Evolutionary conservation across 805 yeast genomes (phyloP).

Genomic region (Schwanniomyces polymorphus): DNA sequence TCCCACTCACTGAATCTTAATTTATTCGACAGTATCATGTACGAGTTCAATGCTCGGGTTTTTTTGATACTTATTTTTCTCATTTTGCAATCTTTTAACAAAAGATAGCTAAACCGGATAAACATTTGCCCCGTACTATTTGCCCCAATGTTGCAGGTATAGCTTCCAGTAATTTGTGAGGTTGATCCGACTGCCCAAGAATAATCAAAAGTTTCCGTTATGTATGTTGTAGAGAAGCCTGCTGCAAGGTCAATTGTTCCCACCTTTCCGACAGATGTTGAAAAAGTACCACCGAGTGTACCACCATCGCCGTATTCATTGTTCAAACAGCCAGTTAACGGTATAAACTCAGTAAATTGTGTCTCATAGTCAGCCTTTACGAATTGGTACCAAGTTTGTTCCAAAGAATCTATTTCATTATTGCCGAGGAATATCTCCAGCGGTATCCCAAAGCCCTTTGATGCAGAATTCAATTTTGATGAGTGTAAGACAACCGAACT

Average conservation of each 20-base stretch:
- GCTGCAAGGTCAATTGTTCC: slow-evolving; percentile 11
- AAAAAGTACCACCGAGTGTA: slow-evolving; percentile 12
- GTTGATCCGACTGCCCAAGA: slow-evolving; percentile 5
- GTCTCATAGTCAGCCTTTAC: background rate
- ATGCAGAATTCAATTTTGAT: slow-evolving; percentile 15
- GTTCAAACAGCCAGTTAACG: slow-evolving; percentile 19
- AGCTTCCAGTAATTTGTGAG: slow-evolving; percentile 10
- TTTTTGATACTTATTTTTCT: slow-evolving; percentile 10
- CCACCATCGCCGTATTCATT: slow-evolving; percentile 19
- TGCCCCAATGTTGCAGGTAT: slow-evolving; percentile 14
- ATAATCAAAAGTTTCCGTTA: slow-evolving; percentile 3
- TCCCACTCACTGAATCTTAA: slow-evolving; percentile 9
- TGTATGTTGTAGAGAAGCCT: slow-evolving; percentile 1
- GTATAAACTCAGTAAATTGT: slow-evolving; percentile 8
- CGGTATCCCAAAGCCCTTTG: slow-evolving; percentile 8
- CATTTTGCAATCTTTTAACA: slow-evolving; percentile 8
- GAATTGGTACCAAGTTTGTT: slow-evolving; percentile 16
- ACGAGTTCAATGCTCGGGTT: slow-evolving; percentile 5
- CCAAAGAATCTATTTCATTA: background rate
- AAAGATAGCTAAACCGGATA: slow-evolving; percentile 14
- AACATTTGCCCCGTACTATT: slow-evolving; percentile 21
- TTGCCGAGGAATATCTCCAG: background rate
- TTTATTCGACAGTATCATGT: background rate
- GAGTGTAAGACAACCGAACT: slow-evolving; percentile 13
- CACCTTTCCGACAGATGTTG: slow-evolving; percentile 11